Evolutionary conservation across 805 yeast species (phyloP), one percentile per base, ranked within the genome.

Genomic region (Candida qinlingensis): DNA sequence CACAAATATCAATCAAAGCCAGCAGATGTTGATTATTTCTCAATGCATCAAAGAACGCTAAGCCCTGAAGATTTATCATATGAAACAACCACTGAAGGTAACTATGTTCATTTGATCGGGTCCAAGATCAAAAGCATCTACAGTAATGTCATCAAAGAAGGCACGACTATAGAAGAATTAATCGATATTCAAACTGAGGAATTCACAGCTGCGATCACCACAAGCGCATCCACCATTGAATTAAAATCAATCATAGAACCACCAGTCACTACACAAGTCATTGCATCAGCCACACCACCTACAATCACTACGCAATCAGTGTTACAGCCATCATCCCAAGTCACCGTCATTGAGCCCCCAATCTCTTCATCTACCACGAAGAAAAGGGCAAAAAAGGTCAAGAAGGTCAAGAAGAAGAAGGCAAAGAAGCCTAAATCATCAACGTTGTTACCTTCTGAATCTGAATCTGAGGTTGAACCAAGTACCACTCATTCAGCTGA

Each of bases 21-120:
- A 42, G 19, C 60, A 58, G 28, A 54, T n/a, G 52, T 57, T 3
- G 64, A 59, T 11, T 61, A 60, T 43, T 59, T 60, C 43, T 56
- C 63, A 2, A 52, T 58, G 50, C 45, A 41, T 26, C 53, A 49
- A 42, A 46, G 47, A 40, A 42, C 50, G 1, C 39, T 50, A 33
- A 53, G 50, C 12, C 52, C 54, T 10, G 51, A 30, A 12, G n/a
- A 41, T 11, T 13, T 39, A 8, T 7, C 28, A 11, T 26, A 29
- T 26, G 40, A 41, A 11, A 27, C 47, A 4, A 39, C 39, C 5
- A 42, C 44, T 13, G 46, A 42, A 25, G 26, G 9, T 5, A 43
- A 42, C 38, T 45, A 39, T 33, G 13, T 39, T 11, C 42, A 46
- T 9, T 13, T 44, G 13, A 35, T 39, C 26, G 46, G 43, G n/a